Base-by-base conservation (phyloP, 768 basidiomycete genomes). In the Tylopilus sp. region DNA sequence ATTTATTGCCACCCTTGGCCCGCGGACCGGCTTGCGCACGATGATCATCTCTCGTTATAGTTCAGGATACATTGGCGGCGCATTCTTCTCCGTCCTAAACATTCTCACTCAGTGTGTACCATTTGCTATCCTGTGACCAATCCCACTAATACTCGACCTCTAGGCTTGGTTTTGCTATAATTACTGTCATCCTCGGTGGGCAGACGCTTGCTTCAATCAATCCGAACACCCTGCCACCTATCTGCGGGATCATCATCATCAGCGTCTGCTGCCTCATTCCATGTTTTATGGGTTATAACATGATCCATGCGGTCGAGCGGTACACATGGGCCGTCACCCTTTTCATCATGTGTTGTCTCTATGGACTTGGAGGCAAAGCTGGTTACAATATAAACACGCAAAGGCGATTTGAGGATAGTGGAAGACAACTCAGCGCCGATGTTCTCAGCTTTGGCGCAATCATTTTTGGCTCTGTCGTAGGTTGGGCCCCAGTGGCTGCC, bases 1-100 rank as follows among this genome's bases (percentile, higher is more conserved):
- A 3, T 80, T 81, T 58, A 77, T 82, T 42, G 78, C 81, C 17
- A 80, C 74, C 8, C 67, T 83, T 10, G 82, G 81, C 1, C 81
- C 82, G 0, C 63, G 65, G 55, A 82, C 78, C 2, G 81, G 81
- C 12, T 65, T 83, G 22, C 71, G 81, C 7, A 81, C 79, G 0
- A 83, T 83, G 79, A 67, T 81, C 38, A 79, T 78, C 45, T 65
- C 74, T 3, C 71, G 80, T 3, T 81, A 72, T 54, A 76, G 73
- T 54, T 74, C 73, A 3, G 81, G 80, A 3, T 81, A 77, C 53
- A 50, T 76, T 11, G 80, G 80, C 14, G 73, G 78, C 5, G 70
- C 70, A 5, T 72, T 81, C 46, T 80, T 77, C 57, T 77, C 79
- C 5, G 57, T 82, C 47, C 63, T 83, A 7, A 83, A 82, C 59